Evolutionary conservation across 2,329 filamentous ascomycete genomes (phyloP), one percentile per base, ranked within the genome.

Genomic region (Pochonia chlamydosporia): DNA sequence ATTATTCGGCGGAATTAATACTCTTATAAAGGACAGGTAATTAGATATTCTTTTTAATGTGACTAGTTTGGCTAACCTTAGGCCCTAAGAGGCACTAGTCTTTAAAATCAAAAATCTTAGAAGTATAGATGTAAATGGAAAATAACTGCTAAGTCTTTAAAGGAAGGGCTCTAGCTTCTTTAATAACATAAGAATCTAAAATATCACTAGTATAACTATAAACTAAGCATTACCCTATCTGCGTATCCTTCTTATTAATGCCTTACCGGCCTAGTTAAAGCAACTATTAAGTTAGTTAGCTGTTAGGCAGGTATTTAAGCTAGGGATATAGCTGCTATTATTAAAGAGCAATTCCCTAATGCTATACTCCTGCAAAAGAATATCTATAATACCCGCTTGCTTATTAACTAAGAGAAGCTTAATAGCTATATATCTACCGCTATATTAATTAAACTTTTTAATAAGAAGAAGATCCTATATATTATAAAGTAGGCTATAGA

Each of bases 391-490:
- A 46, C 47, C 26, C 11, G 47, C 30, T 16, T 39, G 39, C 40
- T 44, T 13, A 48, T 56, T 16, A 52, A 46, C 18, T 40, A 40
- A 18, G 48, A 54, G 24, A 54, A 56, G 18, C 36, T 56, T 9
- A 16, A 48, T 28, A 44, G 54, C 11, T 26, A 43, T 16, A 39
- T 20, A 11, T 40, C 50, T 42, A 54, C 47, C 16, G 49, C 44
- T 26, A 50, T 50, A 46, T 40, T 54, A 3, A 53, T 56, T 33
- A 54, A 52, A 41, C 46, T 50, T 8, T 55, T 56, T 33, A 45
- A 56, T 39, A 36, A 55, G 41, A 45, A 16, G 16, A 28, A 49
- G 2, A 44, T 55, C 44, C 49, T 46, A 18, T 55, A 56, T 42
- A 23, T 55, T 42, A 47, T 44, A 3, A 52, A 55, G 30, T 56